Evolutionary conservation across 768 basidiomycete genomes (phyloP), one percentile per base, ranked within the genome.

Genomic region (Suillus americanus): DNA sequence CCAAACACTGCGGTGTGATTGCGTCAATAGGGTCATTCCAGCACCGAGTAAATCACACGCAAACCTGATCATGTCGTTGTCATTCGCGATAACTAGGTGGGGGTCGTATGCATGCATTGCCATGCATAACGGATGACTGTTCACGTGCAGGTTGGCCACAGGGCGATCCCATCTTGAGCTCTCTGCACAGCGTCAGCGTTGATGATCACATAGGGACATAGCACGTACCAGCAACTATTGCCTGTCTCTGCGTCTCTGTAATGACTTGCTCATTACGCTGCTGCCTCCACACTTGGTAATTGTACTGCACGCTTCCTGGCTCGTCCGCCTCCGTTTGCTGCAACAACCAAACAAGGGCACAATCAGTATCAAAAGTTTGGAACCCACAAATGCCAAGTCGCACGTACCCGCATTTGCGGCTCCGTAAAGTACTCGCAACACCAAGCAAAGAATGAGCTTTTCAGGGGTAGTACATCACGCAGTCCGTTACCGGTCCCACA

Each of bases 371-470:
- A 61, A 51, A 16, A 14, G 18, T 46, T 2, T 48, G n/a, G 56
- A 50, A 40, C 55, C 41, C 33, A 56, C 16, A 62, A 55, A 18
- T 41, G 12, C 48, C 41, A 38, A 60, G 64, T 23, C 33, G 46
- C 6, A 70, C 87, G 71, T 74, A 97, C 95, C 82, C 94, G 89
- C 97, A 99, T 99, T 76, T 99, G 97, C 3, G 97, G 95, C 74
- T 98, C 96, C 67, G 91, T 95, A 80, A 98, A 99, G 74, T 99
- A 99, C 73, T 99, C 96, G 71, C 88, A 86, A 65, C 95, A 95
- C 93, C 95, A 98, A 72, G 98, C 97, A 73, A 90, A 99, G 79
- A 93, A 97, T 10, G 86, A 82, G 72, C 94, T 96, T 78, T 93
- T 94, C 71, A 99, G 77, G 0, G 97, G 97, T 67, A 99, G 75